Conservation (phyloP, 2,329 filamentous ascomycete species). For the Ceratocystis ficicola region DNA sequence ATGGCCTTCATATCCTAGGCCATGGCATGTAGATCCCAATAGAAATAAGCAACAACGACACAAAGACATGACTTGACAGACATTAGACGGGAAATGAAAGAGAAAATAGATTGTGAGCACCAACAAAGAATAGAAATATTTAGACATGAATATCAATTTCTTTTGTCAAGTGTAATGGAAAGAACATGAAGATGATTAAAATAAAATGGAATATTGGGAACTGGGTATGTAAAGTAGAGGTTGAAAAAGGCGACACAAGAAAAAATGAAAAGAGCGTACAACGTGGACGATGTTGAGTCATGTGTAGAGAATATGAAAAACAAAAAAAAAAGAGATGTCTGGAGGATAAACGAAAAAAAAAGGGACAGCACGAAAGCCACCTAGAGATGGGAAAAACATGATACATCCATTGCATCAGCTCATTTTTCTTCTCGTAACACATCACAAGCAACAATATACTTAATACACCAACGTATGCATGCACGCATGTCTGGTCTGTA, state of each 20-base stretch:
- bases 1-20: background rate
- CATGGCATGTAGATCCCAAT: background rate
- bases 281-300: background rate
- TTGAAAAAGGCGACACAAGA: background rate
- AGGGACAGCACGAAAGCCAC: background rate
- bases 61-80: background rate
- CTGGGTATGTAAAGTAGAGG: slow-evolving; percentile 11
- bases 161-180: background rate
- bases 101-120: background rate
- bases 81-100: background rate
- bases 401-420: background rate
- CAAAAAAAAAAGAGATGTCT: background rate
- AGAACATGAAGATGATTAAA: background rate
- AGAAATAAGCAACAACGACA: background rate
- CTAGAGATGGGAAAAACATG: slow-evolving; percentile 7
- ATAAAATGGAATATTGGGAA: background rate
- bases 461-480: background rate
- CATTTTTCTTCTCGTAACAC: slow-evolving; percentile 4
- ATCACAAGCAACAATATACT: slow-evolving; percentile 1
- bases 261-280: background rate
- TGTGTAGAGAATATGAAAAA: background rate
- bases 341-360: background rate
- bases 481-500: background rate
- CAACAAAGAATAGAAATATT: background rate
- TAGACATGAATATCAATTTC: background rate